Conservation (phyloP, 108 stramenopile species). For the Aurantiochytrium sp. region DNA sequence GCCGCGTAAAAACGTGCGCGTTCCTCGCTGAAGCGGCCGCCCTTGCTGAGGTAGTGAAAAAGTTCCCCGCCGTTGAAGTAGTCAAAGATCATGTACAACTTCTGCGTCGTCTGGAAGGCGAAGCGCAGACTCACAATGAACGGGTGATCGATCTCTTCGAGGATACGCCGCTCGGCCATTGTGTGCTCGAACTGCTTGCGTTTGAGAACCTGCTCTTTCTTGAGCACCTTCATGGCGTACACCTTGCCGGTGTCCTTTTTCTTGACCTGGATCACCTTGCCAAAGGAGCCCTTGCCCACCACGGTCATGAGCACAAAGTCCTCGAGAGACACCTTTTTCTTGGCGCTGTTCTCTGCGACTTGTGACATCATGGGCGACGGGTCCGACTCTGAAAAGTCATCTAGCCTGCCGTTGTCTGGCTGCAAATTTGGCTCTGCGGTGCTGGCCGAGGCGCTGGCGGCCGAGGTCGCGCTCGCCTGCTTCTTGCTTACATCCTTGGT, state of each 20-base stretch:
- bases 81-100: constrained; percentile 56
- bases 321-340: constrained; percentile 26
- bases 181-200: constrained; percentile 40
- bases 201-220: constrained; percentile 48
- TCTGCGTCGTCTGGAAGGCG: constrained; percentile 56
- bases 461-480: neutral
- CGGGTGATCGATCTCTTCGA: constrained; percentile 54
- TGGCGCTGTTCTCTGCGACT: constrained; percentile 5
- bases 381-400: neutral
- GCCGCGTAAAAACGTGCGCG: constrained; percentile 55
- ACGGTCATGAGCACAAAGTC: constrained; percentile 36
- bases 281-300: constrained; percentile 41
- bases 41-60: constrained; percentile 51
- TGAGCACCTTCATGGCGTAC: constrained; percentile 55
- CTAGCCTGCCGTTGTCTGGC: neutral
- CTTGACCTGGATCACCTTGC: constrained; percentile 37
- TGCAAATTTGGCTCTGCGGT: too few relatives aligned
- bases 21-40: constrained; percentile 51
- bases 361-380: neutral
- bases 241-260: constrained; percentile 32
- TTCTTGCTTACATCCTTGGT: neutral
- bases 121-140: constrained; percentile 57
- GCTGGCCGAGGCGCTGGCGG: too few relatives aligned
- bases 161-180: constrained; percentile 50
- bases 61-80: constrained; percentile 57